Conservation (phyloP, 768 basidiomycete species). For the Hericium alpestre region DNA sequence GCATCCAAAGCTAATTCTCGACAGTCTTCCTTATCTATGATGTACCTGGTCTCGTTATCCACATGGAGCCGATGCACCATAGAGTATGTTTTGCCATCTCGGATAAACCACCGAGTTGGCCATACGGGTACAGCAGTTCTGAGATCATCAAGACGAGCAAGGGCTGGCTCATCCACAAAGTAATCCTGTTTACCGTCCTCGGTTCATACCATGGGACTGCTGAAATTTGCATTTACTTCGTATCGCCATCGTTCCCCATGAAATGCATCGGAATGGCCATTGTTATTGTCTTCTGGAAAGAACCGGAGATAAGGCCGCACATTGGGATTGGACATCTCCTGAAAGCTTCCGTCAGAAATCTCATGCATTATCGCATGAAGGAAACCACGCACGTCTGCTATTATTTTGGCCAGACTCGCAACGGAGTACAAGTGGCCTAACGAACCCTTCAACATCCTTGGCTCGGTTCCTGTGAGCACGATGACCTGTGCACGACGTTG, state of each 20-base stretch:
- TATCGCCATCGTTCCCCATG: conserved; percentile 1
- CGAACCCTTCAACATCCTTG: not conserved
- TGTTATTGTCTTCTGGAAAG: not conserved
- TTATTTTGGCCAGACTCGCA: not conserved
- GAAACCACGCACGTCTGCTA: not conserved
- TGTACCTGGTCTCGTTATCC: too few species aligned
- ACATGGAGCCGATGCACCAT: not conserved
- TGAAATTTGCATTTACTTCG: conserved; percentile 1
- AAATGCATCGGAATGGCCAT: not conserved
- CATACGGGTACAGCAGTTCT: too few species aligned
- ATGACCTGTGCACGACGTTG: too few species aligned
- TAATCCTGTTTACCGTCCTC: conserved; percentile 7
- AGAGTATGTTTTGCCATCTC: not conserved
- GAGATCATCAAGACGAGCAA: too few species aligned
- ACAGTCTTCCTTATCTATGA: too few species aligned
- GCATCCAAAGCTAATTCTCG: too few species aligned
- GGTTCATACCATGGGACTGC: conserved; percentile 7
- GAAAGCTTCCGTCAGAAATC: too few species aligned
- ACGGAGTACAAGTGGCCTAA: not conserved
- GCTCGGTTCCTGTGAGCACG: too few species aligned
- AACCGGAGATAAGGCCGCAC: conserved; percentile 4
- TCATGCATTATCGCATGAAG: not conserved
- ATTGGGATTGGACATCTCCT: conserved; percentile 9
- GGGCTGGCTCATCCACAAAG: conserved; percentile 10
- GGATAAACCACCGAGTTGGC: not conserved